Evolutionary conservation across 495 filamentous ascomycete species (phyloP).

Genomic region (Neurospora sp.): DNA sequence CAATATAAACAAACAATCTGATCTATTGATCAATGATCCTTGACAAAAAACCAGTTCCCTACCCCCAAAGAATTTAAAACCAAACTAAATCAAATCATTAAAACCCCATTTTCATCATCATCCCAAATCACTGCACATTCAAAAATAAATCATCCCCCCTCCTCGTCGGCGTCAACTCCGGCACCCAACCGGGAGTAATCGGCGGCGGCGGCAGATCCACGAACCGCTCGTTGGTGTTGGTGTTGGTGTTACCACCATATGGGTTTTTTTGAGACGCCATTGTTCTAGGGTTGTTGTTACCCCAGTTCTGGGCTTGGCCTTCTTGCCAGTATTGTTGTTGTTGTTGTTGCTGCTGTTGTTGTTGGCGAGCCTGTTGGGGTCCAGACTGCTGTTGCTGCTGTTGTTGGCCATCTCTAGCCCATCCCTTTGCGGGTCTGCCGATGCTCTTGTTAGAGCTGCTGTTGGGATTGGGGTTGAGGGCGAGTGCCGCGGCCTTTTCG

Average conservation of each 20-base stretch:
- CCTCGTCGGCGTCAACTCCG: constrained; percentile 38
- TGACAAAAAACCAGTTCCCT: background rate
- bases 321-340: constrained; percentile 10
- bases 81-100: background rate
- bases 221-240: background rate
- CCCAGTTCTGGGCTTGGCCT: constrained; percentile 1
- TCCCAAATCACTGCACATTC: constrained; percentile 23
- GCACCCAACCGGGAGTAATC: constrained; percentile 40
- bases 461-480: constrained; percentile 9
- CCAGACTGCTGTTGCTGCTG: constrained; percentile 2
- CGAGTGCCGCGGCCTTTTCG: constrained; percentile 33
- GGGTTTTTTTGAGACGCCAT: background rate
- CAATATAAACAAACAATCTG: too few relatives aligned
- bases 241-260: background rate
- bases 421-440: background rate
- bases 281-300: background rate
- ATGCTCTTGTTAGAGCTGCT: background rate
- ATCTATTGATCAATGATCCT: too few relatives aligned
- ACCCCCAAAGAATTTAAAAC: background rate
- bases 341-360: constrained; percentile 1
- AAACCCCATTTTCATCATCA: background rate
- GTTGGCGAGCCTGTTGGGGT: background rate
- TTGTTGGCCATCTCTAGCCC: constrained; percentile 9
- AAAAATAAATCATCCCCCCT: constrained; percentile 36
- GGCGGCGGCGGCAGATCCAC: constrained; percentile 21